Percentiles rank a stretch among this genome's conserved stretches.
These are phyloP conservation scores for Geotrichum aggregatum DNA, from an alignment of 1,139 yeast genomes.

Conservation along the genomic window DNA sequence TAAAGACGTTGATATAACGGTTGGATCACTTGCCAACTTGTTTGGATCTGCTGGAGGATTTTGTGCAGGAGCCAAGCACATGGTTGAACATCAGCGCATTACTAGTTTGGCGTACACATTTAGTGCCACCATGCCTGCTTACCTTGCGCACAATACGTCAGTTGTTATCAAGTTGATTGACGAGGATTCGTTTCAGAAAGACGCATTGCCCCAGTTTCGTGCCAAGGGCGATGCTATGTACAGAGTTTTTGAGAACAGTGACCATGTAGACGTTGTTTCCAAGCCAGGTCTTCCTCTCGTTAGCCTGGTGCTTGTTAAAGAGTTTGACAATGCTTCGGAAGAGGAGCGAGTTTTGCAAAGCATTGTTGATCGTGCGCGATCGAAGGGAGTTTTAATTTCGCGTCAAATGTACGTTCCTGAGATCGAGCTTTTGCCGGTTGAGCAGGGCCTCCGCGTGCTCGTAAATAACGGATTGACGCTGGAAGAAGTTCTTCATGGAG, in stretches of 20 bases:
- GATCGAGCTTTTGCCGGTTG: constrained; percentile 73
- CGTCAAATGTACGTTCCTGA: constrained; percentile 65
- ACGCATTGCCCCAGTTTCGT: constrained; percentile 38
- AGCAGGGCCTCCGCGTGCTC: constrained; percentile 60
- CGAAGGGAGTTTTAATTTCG: constrained; percentile 58
- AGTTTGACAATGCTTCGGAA: constrained; percentile 41
- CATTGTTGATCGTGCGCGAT: constrained; percentile 51
- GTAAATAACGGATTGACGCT: constrained; percentile 53
- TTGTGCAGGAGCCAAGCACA: constrained; percentile 77
- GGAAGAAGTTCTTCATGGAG: constrained; percentile 42
- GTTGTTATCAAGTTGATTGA: constrained; percentile 46
- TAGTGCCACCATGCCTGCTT: constrained; percentile 93
- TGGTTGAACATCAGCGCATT: constrained; percentile 90
- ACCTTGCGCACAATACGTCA: constrained; percentile 71
- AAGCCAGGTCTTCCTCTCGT: constrained; percentile 60
- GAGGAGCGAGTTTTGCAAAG: constrained; percentile 45
- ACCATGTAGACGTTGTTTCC: constrained; percentile 53
- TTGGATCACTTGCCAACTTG: constrained; percentile 80
- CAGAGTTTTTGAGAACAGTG: constrained; percentile 39
- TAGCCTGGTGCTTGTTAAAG: constrained; percentile 46
- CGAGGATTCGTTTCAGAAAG: constrained; percentile 32
- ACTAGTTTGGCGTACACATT: constrained; percentile 87
- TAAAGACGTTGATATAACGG: constrained; percentile 69
- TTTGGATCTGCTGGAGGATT: constrained; percentile 94
- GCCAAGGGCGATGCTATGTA: constrained; percentile 40